These are phyloP conservation scores for Phlyctochytrium bullatum DNA, from an alignment of 192 early-diverging fungal genomes.

Conservation along the genomic window DNA sequence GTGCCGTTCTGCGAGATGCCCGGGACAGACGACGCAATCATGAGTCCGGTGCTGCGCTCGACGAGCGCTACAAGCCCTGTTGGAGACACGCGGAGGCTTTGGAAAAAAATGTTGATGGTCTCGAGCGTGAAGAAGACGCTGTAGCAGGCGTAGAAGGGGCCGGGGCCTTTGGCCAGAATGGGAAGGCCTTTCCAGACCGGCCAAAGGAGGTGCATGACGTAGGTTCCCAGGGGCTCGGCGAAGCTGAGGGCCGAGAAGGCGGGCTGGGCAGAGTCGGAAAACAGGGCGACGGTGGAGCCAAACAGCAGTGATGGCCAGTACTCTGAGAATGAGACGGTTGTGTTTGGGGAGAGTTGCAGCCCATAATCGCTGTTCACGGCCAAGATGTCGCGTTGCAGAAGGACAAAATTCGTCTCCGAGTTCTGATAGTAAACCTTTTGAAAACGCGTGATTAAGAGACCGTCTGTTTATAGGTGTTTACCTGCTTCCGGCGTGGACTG, in stretches of 20 bases:
- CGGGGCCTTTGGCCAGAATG: background rate
- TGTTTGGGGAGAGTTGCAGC: background rate
- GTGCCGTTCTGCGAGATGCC: background rate
- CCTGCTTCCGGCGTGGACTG: too few relatives aligned
- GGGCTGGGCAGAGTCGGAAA: background rate
- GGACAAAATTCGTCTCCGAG: background rate
- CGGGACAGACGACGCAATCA: slow-evolving; percentile 4
- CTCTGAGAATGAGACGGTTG: background rate
- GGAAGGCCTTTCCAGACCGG: background rate
- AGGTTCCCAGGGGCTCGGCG: background rate
- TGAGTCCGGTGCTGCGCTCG: background rate
- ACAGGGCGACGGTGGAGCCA: background rate
- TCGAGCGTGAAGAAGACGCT: background rate
- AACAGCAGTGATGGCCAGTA: background rate
- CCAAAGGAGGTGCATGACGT: background rate
- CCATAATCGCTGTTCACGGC: background rate
- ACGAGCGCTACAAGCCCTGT: slow-evolving; percentile 5
- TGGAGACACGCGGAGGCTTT: background rate
- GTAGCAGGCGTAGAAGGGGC: background rate
- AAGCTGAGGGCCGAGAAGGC: background rate
- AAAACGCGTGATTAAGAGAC: background rate
- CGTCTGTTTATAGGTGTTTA: too few relatives aligned
- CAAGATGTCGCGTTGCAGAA: background rate
- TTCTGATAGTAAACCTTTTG: slow-evolving; percentile 1
- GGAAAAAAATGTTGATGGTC: background rate